Base-by-base conservation (phyloP, 2,329 filamentous ascomycete genomes). In the Clonostachys rosea region DNA sequence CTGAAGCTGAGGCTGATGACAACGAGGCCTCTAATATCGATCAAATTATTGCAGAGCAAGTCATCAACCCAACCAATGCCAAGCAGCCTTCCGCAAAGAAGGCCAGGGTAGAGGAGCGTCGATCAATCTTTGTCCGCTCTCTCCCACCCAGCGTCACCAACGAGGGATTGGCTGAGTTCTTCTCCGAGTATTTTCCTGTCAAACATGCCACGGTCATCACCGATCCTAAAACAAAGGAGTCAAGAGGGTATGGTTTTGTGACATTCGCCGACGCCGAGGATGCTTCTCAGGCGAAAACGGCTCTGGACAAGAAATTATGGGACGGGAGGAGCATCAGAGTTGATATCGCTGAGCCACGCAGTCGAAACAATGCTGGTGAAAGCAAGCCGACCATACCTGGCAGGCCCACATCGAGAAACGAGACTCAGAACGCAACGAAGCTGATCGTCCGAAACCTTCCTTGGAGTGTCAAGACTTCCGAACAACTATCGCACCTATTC, bases 221-320 rank as follows among this genome's bases (percentile, higher is more conserved):
- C 48, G 92, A 99, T 63, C 83, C 87, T 14, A 76, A 84, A 54
- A 95, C 91, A 3, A 96, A 96, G 61, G 74, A 84, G 56, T 96
- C 90, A 13, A 87, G 89, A 62, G 92, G 94, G 16, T 99, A 91
- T 66, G 94, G 94, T 46, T 99, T 99, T 67, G 92, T 99, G 48
- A 97, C 94, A 3, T 94, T 99, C 59, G 89, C 91, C 57, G 94
- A 99, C 62, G 81, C 87, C 33, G 91, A 96, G 54, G 94, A 99
- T 72, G 91, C 92, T 12, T 74, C 84, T 54, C 80, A 85, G 53
- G 95, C 94, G 16, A 80, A 88, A 61, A 80, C 86, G 48, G 87
- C 95, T 63, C 81, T 96, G 60, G 83, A 96, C 65, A 88, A 89
- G 52, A 77, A 86, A 42, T 71, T 82, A 24, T 81, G 96, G 56